These are phyloP conservation scores for Argentina anserina DNA, from an alignment of 306 rosid species.

Conservation along the genomic window DNA sequence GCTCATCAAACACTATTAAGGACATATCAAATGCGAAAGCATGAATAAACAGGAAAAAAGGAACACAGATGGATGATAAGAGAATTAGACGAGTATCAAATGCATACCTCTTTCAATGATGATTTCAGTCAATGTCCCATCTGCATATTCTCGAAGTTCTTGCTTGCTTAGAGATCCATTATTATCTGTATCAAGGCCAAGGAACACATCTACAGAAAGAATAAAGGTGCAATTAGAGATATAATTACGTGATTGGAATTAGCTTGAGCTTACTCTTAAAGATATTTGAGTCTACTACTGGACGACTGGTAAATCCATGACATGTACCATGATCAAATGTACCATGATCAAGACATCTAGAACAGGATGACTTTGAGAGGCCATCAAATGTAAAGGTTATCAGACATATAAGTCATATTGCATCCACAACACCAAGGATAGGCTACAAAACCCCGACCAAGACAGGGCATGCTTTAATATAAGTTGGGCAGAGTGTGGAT, in stretches of 20 bases:
- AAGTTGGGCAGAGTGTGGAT: not conserved
- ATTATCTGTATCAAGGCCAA: conserved; percentile 84
- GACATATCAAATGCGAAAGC: conserved; percentile 11
- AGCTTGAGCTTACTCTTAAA: conserved; percentile 4
- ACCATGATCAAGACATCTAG: not conserved
- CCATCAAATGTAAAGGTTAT: not conserved
- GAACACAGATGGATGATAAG: not conserved
- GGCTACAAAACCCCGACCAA: not conserved
- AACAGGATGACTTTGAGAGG: conserved; percentile 2
- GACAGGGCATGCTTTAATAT: not conserved
- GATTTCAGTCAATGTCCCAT: conserved; percentile 92
- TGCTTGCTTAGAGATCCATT: conserved; percentile 89
- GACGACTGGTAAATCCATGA: not conserved
- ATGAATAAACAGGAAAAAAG: conserved; percentile 8
- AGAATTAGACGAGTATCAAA: too few species aligned
- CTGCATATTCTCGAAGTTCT: conserved; percentile 95
- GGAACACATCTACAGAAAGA: conserved; percentile 71
- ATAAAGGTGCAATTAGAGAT: conserved; percentile 16
- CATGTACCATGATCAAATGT: not conserved
- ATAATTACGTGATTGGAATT: conserved; percentile 12
- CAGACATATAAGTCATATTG: not conserved
- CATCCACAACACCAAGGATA: not conserved
- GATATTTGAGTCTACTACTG: not conserved
- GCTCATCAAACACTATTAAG: conserved; percentile 83
- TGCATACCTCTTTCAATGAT: conserved; percentile 87